Conservation (phyloP, 192 early-diverging fungal genomes). For the Podila horticola region DNA sequence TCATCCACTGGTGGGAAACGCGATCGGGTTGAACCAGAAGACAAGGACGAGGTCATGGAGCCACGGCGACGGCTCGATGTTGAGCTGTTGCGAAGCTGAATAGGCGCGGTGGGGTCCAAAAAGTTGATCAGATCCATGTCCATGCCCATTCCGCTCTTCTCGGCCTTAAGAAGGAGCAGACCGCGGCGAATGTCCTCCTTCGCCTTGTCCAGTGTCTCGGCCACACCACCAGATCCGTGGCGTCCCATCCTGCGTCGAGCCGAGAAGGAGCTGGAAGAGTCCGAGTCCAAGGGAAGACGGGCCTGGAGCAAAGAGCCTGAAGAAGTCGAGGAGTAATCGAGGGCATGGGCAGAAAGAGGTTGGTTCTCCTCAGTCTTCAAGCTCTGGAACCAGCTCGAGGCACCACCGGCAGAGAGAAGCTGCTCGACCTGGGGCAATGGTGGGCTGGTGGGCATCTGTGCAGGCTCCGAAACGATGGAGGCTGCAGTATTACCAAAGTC, state of each 20-base stretch:
- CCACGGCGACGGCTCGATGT: constrained; percentile 38
- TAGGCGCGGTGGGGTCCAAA: constrained; percentile 28
- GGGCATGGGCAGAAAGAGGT: constrained; percentile 24
- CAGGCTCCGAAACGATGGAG: constrained; percentile 11
- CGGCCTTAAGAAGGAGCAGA: constrained; percentile 51
- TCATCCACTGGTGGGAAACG: constrained; percentile 43
- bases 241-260: constrained; percentile 45
- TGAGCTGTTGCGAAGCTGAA: constrained; percentile 13
- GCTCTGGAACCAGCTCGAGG: constrained; percentile 48
- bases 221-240: constrained; percentile 36
- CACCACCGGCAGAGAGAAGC: constrained; percentile 29
- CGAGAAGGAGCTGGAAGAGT: constrained; percentile 31
- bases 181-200: constrained; percentile 55
- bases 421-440: constrained; percentile 41
- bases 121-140: constrained; percentile 48
- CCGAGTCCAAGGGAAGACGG: constrained; percentile 29
- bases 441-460: constrained; percentile 36
- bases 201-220: constrained; percentile 49
- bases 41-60: constrained; percentile 39
- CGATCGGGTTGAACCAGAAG: constrained; percentile 34
- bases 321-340: constrained; percentile 38
- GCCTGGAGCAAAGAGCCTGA: constrained; percentile 21
- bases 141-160: constrained; percentile 51
- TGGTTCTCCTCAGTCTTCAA: constrained; percentile 48
- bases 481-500: constrained; percentile 27